Conservation (phyloP, 108 stramenopile species). For the Pseudonitzschia multiseries region DNA sequence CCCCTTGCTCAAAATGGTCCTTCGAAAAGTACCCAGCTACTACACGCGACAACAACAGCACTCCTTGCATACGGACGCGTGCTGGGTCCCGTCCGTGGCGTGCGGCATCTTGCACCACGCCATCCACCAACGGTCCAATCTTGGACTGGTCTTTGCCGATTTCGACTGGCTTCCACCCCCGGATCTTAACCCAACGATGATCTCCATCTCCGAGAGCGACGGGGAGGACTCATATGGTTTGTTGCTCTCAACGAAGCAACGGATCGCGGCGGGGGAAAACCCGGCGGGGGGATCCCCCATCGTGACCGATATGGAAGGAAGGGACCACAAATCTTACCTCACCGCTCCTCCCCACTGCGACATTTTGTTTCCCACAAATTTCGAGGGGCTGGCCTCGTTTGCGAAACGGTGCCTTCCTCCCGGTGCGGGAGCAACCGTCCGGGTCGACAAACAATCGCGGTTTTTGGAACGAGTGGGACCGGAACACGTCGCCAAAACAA, state of each 20-base stretch:
- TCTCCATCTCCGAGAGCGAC: not conserved
- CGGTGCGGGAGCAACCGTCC: slow-evolving; percentile 13
- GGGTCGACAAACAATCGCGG: slow-evolving; percentile 63
- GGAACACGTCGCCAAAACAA: slow-evolving; percentile 60
- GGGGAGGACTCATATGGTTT: not conserved
- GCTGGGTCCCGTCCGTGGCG: slow-evolving; percentile 80
- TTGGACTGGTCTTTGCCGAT: slow-evolving; percentile 67
- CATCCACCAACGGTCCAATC: slow-evolving; percentile 51
- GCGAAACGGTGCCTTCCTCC: slow-evolving; percentile 17
- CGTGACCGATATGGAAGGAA: slow-evolving; percentile 72
- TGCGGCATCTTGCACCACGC: slow-evolving; percentile 57
- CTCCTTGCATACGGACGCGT: slow-evolving; percentile 7
- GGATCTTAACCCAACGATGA: slow-evolving; percentile 22
- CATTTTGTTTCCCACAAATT: slow-evolving; percentile 84
- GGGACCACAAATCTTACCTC: slow-evolving; percentile 72
- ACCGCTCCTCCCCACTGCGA: slow-evolving; percentile 59
- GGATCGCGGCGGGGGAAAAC: not conserved
- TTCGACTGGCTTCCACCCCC: slow-evolving; percentile 70
- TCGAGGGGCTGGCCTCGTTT: slow-evolving; percentile 51
- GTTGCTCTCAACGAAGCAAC: slow-evolving; percentile 7
- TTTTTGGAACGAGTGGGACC: slow-evolving; percentile 64
- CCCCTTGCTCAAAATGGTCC: slow-evolving; percentile 52
- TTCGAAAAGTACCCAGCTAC: slow-evolving; percentile 45
- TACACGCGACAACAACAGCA: not conserved
- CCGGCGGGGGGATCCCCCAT: slow-evolving; percentile 67